Base-by-base conservation (phyloP, 2,329 filamentous ascomycete genomes). In the Cladosporium oxysporum region DNA sequence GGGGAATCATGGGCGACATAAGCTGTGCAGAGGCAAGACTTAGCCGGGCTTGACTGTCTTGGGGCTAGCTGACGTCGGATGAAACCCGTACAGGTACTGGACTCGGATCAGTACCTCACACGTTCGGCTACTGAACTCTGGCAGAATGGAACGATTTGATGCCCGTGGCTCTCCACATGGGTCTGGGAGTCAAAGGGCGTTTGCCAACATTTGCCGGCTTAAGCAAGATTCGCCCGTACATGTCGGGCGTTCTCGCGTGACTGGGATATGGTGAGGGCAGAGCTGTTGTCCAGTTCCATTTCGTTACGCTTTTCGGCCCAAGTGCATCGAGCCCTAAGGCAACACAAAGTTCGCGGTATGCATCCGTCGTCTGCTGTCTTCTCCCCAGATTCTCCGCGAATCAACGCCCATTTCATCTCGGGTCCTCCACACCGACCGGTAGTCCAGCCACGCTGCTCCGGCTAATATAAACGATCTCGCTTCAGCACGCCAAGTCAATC, bases 371-470 rank as follows among this genome's bases (percentile, higher is more conserved):
- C 28, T 21, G 8, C 29, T 10, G 52, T 21, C 16, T n/a, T 55
- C 26, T 31, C 52, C 52, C 52, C 52, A 55, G 52, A 33, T 58
- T 58, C 55, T 58, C 55, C 55, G 55, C 55, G 55, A 58, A 58
- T 58, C 23, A 33, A 58, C 55, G 55, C 33, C 31, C 21, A 18
- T 21, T 14, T n/a, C 49, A 52, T 29, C 16, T 58, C 55, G 52
- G 52, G 31, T 58, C 55, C 55, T 41, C 55, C 55, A 58, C 55
- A 41, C 11, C 8, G n/a, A 26, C 55, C 55, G 55, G 49, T n/a
- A 52, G 23, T 52, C 49, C 28, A 52, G 33, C 55, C 14, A 41
- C 33, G 33, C 55, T 41, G 55, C 55, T 58, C 31, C 55, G 55
- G 55, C 55, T 58, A 58, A 58, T 58, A 35, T 41, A 41, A 26